Evolutionary conservation across 2,329 filamentous ascomycete species (phyloP), one percentile per base, ranked within the genome.

Genomic region (Zalaria sp.): DNA sequence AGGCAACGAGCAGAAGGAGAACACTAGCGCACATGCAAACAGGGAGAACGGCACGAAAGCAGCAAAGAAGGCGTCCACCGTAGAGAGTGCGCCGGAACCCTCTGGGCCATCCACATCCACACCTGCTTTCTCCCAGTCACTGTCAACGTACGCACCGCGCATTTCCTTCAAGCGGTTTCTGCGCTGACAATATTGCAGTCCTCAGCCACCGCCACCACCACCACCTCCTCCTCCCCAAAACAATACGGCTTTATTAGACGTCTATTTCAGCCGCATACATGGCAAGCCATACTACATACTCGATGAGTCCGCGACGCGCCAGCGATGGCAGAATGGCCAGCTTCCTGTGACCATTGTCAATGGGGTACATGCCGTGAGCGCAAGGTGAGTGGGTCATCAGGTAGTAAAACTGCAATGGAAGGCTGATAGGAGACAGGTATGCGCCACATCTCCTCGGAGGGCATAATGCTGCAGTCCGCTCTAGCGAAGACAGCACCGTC

Each of bases 211-310:
- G n/a, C 38, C 7, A 32, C 7, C 29, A 18, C 18, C 39, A 29
- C 25, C 27, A 11, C 38, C 37, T 5, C 41, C 29, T n/a, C n/a
- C 29, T 7, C 29, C 29, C 29, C 7, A 7, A n/a, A 32, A 40
- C 18, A 46, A 42, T 5, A 51, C 55, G 29, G 49, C 52, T 3
- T 38, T 59, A 10, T 46, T 93, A 27, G 81, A 93, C 53, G 81
- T 79, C 4, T 93, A 88, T 58, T 93, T 93, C 57, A 65, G 71
- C 25, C 75, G 82, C 39, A 76, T 88, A 34, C 85, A 93, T 57
- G 81, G 80, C 39, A 89, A 87, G 54, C 83, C 85, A 1, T 91
- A 82, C 50, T 77, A 83, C 53, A 79, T 93, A 40, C 67, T 93
- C 3, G 84, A 93, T 54, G 85, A 93, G 59, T 68, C 78, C 0